phyloP scores from a whole-genome alignment of 2,329 filamentous ascomycete species.

The Apiospora rasikravindrae region DNA sequence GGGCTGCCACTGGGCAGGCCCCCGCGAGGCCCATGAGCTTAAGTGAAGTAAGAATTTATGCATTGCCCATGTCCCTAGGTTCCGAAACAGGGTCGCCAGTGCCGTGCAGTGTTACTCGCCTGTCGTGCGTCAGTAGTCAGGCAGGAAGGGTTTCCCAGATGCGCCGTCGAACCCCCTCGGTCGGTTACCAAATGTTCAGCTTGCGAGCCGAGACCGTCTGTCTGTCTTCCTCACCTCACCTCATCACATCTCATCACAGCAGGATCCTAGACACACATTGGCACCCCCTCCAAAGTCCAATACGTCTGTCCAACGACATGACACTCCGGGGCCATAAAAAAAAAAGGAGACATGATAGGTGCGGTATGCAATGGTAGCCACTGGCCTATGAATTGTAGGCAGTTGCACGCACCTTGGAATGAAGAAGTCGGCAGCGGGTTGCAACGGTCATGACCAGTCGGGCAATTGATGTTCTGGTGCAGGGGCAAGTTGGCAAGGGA shows the following conservation, averaged over 20 bases:
- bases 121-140: background rate
- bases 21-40: background rate
- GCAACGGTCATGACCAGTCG: background rate
- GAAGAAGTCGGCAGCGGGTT: background rate
- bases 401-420: too few species aligned
- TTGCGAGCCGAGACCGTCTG: background rate
- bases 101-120: background rate
- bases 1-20: background rate
- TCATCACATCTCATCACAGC: too few species aligned
- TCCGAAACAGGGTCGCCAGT: background rate
- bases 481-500: too few species aligned
- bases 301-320: too few species aligned
- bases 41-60: conserved; percentile 15
- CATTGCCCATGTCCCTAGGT: background rate
- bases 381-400: too few species aligned
- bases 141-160: background rate
- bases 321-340: background rate
- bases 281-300: too few species aligned
- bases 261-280: too few species aligned
- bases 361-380: background rate
- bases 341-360: too few species aligned
- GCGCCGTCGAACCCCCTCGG: background rate
- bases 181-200: background rate
- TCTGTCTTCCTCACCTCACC: too few species aligned
- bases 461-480: too few species aligned